Evolutionary conservation across 1,284 basidiomycete genomes (phyloP).

Genomic region (Spongiforma sp.): DNA sequence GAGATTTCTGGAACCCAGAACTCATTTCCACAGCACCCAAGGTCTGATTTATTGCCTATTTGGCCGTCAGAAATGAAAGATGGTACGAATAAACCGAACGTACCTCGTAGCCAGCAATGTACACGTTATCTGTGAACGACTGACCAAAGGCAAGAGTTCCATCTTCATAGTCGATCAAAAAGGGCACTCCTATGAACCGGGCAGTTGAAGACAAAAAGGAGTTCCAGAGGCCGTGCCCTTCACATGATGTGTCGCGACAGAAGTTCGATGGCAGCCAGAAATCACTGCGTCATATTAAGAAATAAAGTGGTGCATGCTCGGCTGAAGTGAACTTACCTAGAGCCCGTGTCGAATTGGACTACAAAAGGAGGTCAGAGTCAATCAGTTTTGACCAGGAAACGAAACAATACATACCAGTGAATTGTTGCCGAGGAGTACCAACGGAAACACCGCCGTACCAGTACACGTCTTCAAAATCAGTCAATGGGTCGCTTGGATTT

Average conservation of each 20-base stretch:
- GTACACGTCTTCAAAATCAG: not conserved
- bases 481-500: no score
- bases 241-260: not conserved
- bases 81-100: constrained; percentile 16
- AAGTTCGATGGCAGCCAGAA: constrained; percentile 11
- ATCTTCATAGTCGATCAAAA: constrained; percentile 36
- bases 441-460: constrained; percentile 25
- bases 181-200: constrained; percentile 23
- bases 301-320: no score
- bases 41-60: no score
- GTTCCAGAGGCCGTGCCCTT: constrained; percentile 37
- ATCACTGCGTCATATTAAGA: no score
- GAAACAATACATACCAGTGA: constrained; percentile 17
- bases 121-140: constrained; percentile 39
- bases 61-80: no score
- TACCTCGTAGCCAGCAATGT: constrained; percentile 21
- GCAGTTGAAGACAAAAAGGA: constrained; percentile 35
- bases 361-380: not conserved
- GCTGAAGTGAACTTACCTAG: constrained; percentile 10
- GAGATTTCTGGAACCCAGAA: no score
- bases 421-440: constrained; percentile 17
- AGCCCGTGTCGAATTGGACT: no score
- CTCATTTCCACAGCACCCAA: no score
- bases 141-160: constrained; percentile 33
- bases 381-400: no score